phyloP scores from a whole-genome alignment of 2,329 filamentous ascomycete genomes.

The Pseudocercospora cruenta region DNA sequence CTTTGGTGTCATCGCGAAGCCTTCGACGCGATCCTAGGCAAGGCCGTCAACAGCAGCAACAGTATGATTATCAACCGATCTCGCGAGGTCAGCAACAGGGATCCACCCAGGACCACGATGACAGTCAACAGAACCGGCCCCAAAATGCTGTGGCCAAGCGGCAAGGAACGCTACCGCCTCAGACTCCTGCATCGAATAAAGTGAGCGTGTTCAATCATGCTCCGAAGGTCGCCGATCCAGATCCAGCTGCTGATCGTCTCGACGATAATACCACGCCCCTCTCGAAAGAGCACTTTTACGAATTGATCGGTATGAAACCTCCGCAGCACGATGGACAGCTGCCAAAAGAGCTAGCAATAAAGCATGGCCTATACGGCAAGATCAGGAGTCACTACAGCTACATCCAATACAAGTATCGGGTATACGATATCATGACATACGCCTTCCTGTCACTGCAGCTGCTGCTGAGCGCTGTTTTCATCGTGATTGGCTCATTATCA shows the following conservation, averaged over 20 bases:
- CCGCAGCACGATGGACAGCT: conserved; percentile 25
- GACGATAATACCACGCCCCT: conserved; percentile 28
- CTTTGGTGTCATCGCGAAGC: conserved; percentile 12
- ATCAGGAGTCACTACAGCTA: conserved; percentile 27
- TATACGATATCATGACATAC: conserved; percentile 38
- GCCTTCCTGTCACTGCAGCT: conserved; percentile 40
- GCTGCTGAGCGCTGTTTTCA: conserved; percentile 41
- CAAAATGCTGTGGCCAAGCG: conserved; percentile 11
- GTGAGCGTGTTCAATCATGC: conserved; percentile 21
- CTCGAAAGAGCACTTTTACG: conserved; percentile 33
- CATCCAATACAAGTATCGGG: conserved; percentile 34
- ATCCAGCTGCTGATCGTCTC: conserved; percentile 32
- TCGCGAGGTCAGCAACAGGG: conserved; percentile 12
- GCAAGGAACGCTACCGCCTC: conserved; percentile 12
- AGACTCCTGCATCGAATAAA: conserved; percentile 19
- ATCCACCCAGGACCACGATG: neutral
- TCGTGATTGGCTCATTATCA: conserved; percentile 39
- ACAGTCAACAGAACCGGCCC: neutral
- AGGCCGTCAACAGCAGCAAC: neutral
- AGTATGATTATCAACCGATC: neutral
- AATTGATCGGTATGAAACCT: conserved; percentile 37
- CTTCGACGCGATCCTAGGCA: conserved; percentile 4
- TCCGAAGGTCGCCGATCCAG: conserved; percentile 31
- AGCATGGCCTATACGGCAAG: conserved; percentile 34
- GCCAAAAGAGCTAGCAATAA: conserved; percentile 33